Conservation (phyloP, 345 rosid species). For the Mercurialis annua region DNA sequence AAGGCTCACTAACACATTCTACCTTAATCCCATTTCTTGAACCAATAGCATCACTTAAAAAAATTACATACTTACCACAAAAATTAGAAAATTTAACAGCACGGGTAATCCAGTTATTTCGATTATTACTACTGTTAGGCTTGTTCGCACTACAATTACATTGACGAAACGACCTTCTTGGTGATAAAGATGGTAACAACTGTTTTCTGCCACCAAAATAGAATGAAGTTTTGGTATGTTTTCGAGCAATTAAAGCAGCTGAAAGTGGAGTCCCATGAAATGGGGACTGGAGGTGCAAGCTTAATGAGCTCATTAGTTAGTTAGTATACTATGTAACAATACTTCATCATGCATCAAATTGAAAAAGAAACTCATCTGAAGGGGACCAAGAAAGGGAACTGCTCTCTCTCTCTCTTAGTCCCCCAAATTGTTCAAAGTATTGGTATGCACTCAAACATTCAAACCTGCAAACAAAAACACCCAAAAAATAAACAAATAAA, state of each 20-base stretch:
- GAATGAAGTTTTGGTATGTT: slow-evolving; percentile 13
- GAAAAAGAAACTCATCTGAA: slow-evolving; percentile 33
- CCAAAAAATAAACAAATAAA: not conserved
- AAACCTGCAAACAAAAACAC: slow-evolving; percentile 16
- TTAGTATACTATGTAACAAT: no score
- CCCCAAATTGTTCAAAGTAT: slow-evolving; percentile 29
- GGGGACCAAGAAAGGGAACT: slow-evolving; percentile 56
- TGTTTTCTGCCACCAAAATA: slow-evolving; percentile 30
- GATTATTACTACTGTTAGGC: slow-evolving; percentile 1
- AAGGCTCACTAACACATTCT: slow-evolving; percentile 60
- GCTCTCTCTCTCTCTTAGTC: slow-evolving; percentile 51
- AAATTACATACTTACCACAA: slow-evolving; percentile 61
- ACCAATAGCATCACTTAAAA: slow-evolving; percentile 57
- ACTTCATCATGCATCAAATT: not conserved
- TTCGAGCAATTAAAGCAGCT: slow-evolving; percentile 25
- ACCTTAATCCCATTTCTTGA: slow-evolving; percentile 52
- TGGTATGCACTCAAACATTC: slow-evolving; percentile 17
- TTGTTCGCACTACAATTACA: slow-evolving; percentile 37
- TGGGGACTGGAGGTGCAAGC: slow-evolving; percentile 39
- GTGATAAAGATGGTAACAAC: not conserved
- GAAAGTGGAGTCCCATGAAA: slow-evolving; percentile 50
- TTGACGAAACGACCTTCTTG: slow-evolving; percentile 36
- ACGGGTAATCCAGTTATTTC: slow-evolving; percentile 60
- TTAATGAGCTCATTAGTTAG: slow-evolving; percentile 50
- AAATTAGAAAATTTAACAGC: slow-evolving; percentile 59